phyloP scores from a whole-genome alignment of 805 yeast genomes.

The Lachancea fermentati region DNA sequence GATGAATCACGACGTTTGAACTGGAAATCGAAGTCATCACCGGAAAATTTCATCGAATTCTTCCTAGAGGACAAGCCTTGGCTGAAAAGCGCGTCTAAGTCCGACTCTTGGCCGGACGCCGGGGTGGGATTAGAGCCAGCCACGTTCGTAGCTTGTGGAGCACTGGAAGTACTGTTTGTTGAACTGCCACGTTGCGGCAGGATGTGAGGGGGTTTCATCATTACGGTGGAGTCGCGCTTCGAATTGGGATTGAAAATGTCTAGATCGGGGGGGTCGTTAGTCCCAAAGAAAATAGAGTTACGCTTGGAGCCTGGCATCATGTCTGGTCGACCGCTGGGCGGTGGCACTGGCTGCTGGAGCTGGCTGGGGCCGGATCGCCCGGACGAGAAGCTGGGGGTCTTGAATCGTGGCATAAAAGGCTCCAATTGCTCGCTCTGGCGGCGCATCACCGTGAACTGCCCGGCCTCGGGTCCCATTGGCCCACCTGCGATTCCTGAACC shows the following conservation, averaged over 20 bases:
- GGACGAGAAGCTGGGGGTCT: constrained; percentile 20
- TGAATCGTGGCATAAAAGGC: constrained; percentile 38
- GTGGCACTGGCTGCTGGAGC: constrained; percentile 5
- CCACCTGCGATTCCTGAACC: constrained; percentile 6
- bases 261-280: constrained; percentile 21
- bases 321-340: constrained; percentile 4
- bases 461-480: constrained; percentile 8
- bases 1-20: constrained; percentile 31
- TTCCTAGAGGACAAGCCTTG: constrained; percentile 21
- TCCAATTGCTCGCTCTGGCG: constrained; percentile 48
- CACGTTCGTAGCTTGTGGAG: background rate
- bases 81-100: constrained; percentile 10
- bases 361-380: constrained; percentile 8
- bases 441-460: constrained; percentile 24
- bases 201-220: constrained; percentile 12
- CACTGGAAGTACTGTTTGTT: constrained; percentile 12
- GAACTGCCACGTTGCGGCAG: constrained; percentile 6
- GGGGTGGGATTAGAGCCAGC: background rate
- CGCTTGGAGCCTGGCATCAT: constrained; percentile 23
- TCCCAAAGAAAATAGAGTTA: constrained; percentile 22
- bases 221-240: constrained; percentile 10
- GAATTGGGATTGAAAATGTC: constrained; percentile 16
- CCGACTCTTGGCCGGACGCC: constrained; percentile 6
- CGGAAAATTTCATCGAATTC: constrained; percentile 27
- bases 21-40: constrained; percentile 30